phyloP scores from a whole-genome alignment of 768 basidiomycete species.

The Collybia sordida region DNA sequence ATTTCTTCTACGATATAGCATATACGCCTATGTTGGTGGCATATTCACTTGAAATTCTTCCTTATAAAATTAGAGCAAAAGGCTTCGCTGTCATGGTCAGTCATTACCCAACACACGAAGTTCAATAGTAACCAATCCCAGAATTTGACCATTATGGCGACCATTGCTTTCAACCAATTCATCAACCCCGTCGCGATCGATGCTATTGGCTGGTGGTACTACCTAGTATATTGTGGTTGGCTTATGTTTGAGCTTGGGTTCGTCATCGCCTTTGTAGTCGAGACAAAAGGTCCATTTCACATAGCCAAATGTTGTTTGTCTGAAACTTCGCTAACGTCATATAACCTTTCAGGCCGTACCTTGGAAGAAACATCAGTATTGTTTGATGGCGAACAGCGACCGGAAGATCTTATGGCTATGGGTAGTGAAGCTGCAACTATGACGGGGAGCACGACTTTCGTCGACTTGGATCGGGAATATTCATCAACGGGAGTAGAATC shows the following conservation, averaged over 20 bases:
- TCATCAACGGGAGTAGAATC: too few relatives aligned
- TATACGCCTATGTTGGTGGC: slow-evolving; percentile 72
- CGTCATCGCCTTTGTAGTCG: slow-evolving; percentile 50
- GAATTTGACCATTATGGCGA: slow-evolving; percentile 64
- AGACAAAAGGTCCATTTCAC: slow-evolving; percentile 53
- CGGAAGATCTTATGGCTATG: slow-evolving; percentile 41
- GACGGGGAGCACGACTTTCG: slow-evolving; percentile 26
- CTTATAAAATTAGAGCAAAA: slow-evolving; percentile 76
- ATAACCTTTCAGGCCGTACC: slow-evolving; percentile 33
- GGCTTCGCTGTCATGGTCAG: slow-evolving; percentile 74
- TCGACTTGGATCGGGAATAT: slow-evolving; percentile 5
- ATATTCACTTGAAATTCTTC: slow-evolving; percentile 75
- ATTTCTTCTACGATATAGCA: slow-evolving; percentile 61
- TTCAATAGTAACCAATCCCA: slow-evolving; percentile 19
- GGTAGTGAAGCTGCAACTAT: slow-evolving; percentile 49
- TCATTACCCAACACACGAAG: too few relatives aligned
- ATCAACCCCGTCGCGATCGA: slow-evolving; percentile 75
- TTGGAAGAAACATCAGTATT: slow-evolving; percentile 73
- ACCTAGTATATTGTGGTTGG: slow-evolving; percentile 66
- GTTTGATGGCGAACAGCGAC: slow-evolving; percentile 62
- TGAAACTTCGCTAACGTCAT: too few relatives aligned
- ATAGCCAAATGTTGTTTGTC: too few relatives aligned
- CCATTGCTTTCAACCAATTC: slow-evolving; percentile 77
- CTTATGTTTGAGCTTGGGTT: slow-evolving; percentile 60
- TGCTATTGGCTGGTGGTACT: slow-evolving; percentile 58